phyloP scores from a whole-genome alignment of 768 basidiomycete genomes.

The Suillus ampliporus region DNA sequence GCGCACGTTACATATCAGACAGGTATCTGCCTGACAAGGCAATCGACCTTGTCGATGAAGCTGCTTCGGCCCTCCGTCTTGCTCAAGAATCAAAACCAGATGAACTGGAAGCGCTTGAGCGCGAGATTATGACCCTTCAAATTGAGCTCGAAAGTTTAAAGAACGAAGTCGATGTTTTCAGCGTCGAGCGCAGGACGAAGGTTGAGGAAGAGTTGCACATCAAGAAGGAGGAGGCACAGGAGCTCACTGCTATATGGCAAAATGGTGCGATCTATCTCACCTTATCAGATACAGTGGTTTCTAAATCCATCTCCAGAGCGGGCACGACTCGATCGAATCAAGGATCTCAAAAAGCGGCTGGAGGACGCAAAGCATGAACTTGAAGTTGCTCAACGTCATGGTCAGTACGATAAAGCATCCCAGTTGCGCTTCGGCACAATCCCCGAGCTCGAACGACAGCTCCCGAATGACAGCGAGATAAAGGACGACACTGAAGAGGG shows the following conservation, averaged over 20 bases:
- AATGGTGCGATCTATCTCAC: slow-evolving; percentile 51
- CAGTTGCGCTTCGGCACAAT: slow-evolving; percentile 86
- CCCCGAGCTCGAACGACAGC: slow-evolving; percentile 75
- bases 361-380: slow-evolving; percentile 87
- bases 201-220: slow-evolving; percentile 66
- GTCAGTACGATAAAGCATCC: slow-evolving; percentile 84
- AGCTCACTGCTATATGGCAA: slow-evolving; percentile 73
- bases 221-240: slow-evolving; percentile 67
- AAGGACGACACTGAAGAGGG: slow-evolving; percentile 48
- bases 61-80: slow-evolving; percentile 83
- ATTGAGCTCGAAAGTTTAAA: slow-evolving; percentile 91
- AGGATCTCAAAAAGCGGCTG: slow-evolving; percentile 73
- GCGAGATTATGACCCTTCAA: slow-evolving; percentile 85
- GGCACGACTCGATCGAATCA: slow-evolving; percentile 67
- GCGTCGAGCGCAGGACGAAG: slow-evolving; percentile 69
- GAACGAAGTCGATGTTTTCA: slow-evolving; percentile 87
- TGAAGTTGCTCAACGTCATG: slow-evolving; percentile 88
- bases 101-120: slow-evolving; percentile 78
- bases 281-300: not conserved
- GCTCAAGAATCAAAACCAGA: slow-evolving; percentile 91
- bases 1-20: slow-evolving; percentile 85
- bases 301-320: slow-evolving; percentile 53
- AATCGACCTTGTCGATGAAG: slow-evolving; percentile 93
- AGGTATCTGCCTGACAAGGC: slow-evolving; percentile 91
- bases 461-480: slow-evolving; percentile 58